These are phyloP conservation scores for Lichenothelia convexa DNA, from an alignment of 495 filamentous ascomycete genomes.

Conservation along the genomic window DNA sequence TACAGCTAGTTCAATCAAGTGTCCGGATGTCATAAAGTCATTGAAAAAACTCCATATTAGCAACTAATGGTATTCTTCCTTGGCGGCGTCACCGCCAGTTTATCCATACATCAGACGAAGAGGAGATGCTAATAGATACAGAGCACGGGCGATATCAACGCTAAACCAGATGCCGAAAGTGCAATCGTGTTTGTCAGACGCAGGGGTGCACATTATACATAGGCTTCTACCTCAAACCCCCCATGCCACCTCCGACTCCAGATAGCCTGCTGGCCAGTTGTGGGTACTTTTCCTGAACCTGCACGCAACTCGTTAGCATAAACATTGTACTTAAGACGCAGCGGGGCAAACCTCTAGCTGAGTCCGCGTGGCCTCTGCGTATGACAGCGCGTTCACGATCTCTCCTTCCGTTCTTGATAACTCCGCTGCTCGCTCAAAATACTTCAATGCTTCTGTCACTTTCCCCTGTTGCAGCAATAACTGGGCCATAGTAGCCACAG, in stretches of 20 bases:
- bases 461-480: slow-evolving; percentile 96
- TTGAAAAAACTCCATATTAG: too few species aligned
- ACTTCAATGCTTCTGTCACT: slow-evolving; percentile 84
- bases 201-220: too few species aligned
- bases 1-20: too few species aligned
- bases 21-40: too few species aligned
- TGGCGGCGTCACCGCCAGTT: too few species aligned
- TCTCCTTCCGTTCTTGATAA: slow-evolving; percentile 91
- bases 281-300: slow-evolving; percentile 94
- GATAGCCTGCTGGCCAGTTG: slow-evolving; percentile 70
- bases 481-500: slow-evolving; percentile 97
- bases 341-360: slow-evolving; percentile 47
- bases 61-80: too few species aligned
- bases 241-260: slow-evolving; percentile 40
- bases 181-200: too few species aligned
- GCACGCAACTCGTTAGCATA: slow-evolving; percentile 6
- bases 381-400: slow-evolving; percentile 82
- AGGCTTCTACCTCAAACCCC: too few species aligned
- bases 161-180: too few species aligned
- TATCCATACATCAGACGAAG: too few species aligned
- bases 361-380: slow-evolving; percentile 91
- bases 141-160: too few species aligned
- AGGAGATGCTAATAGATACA: too few species aligned
- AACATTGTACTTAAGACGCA: not conserved
- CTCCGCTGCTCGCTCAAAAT: slow-evolving; percentile 92